Evolutionary conservation across 352 stramenopile species (phyloP), one percentile per base, ranked within the genome.

Genomic region (Phytophthora capsici): DNA sequence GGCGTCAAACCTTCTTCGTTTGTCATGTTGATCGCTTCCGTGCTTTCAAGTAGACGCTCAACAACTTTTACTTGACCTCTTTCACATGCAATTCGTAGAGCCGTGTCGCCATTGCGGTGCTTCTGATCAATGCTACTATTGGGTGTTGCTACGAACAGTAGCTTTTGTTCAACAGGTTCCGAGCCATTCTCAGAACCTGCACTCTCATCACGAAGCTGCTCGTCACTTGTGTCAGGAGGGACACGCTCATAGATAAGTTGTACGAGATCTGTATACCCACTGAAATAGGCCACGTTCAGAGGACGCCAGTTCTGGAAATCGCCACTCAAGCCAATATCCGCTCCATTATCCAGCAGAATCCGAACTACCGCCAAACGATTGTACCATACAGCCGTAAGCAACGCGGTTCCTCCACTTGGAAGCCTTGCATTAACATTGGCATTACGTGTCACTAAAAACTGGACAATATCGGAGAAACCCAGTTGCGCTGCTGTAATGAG

Each of bases 181-280:
- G 8, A 32, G 8, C 0, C 6, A 14, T 46, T 9, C 16, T 50
- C 20, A 46, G 20, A 17, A 12, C 7, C 6, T 12, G 16, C 17
- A 16, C 20, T 16, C 19, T 46, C 17, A 20, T 26, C 7, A 12
- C 17, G 12, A 13, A 17, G 17, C 40, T 46, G 28, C 9, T 14
- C 8, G 28, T 12, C 6, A 32, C 8, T 12, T 9, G 28, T 32
- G 14, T 34, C 28, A 34, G 28, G 28, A 34, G 2, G 28, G 14
- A 34, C 38, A 3, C 47, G n/a, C 17, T 65, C 57, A 19, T 52
- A 66, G 4, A 66, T 59, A 6, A 66, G 57, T 26, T 65, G 57
- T 7, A 58, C 57, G 3, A 66, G 22, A 22, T 48, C 57, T 8
- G 12, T n/a, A 36, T 40, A 65, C 8, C 47, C 57, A 32, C 36